phyloP scores from a whole-genome alignment of 2,329 filamentous ascomycete genomes.

The Camillea tinctor region DNA sequence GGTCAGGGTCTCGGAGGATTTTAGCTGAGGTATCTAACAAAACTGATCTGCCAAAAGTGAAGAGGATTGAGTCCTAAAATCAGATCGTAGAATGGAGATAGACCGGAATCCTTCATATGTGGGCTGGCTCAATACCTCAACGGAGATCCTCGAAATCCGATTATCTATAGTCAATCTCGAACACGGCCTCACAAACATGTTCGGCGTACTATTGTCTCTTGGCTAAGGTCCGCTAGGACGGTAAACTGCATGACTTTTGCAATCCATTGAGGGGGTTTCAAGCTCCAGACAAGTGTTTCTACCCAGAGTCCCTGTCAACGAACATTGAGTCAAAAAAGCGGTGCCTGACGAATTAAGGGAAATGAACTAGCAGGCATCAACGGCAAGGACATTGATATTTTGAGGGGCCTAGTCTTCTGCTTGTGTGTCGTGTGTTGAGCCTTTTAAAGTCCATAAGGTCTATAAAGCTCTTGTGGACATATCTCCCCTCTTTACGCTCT shows the following conservation, averaged over 20 bases:
- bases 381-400: conserved; percentile 1
- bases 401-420: background rate
- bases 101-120: no score
- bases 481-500: background rate
- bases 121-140: no score
- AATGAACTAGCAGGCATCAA: conserved; percentile 9
- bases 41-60: no score
- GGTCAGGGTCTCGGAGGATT: no score
- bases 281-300: no score
- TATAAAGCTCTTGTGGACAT: conserved; percentile 7
- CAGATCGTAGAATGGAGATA: no score
- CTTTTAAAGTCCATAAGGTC: no score
- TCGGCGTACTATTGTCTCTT: conserved; percentile 8
- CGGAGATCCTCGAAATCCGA: no score
- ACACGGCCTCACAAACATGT: conserved; percentile 4
- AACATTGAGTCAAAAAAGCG: conserved; percentile 3
- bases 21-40: no score
- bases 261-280: conserved; percentile 6
- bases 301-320: background rate
- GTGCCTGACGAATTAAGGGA: conserved; percentile 11
- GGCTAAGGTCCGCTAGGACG: conserved; percentile 7
- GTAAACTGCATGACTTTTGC: conserved; percentile 10
- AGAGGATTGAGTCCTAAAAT: no score
- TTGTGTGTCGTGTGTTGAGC: background rate
- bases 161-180: no score